Conservation (phyloP, 371 early-diverging fungal species). For the Haplosporangium sp. region DNA sequence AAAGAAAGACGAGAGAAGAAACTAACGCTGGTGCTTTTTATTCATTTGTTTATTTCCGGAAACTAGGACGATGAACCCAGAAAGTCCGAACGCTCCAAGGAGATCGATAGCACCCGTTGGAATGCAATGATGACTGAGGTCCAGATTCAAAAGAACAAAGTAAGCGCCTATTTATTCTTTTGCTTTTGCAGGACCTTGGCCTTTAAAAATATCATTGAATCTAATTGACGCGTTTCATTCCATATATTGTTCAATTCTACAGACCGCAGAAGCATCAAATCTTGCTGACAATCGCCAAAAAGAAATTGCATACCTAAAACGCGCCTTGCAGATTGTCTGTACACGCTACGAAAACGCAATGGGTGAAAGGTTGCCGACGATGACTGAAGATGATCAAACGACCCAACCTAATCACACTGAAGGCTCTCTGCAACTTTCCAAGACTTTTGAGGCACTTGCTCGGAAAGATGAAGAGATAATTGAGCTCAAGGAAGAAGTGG, state of each 20-base stretch:
- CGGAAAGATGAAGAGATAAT: conserved; percentile 52
- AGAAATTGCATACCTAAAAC: conserved; percentile 56
- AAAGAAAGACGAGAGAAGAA: too few relatives aligned
- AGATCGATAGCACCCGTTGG: conserved; percentile 53
- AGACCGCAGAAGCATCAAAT: conserved; percentile 47
- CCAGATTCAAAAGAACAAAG: conserved; percentile 49
- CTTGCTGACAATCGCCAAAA: conserved; percentile 51
- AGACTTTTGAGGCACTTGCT: conserved; percentile 52
- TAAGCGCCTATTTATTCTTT: conserved; percentile 10
- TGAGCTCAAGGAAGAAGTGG: conserved; percentile 45
- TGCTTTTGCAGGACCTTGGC: neutral
- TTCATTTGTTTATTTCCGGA: neutral
- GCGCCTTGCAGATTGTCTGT: conserved; percentile 58
- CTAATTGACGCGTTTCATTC: neutral
- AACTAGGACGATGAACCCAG: conserved; percentile 53
- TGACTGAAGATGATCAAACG: conserved; percentile 42
- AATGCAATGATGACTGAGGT: conserved; percentile 54
- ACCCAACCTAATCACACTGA: conserved; percentile 32
- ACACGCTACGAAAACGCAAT: conserved; percentile 52
- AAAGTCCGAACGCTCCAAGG: conserved; percentile 48
- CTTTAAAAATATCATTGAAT: neutral
- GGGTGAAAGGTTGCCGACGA: conserved; percentile 36
- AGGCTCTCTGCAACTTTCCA: conserved; percentile 42
- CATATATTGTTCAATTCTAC: neutral
- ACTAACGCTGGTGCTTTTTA: neutral